Evolutionary conservation across 169 alveolate genomes (phyloP).

Genomic region (Cryptosporidium baileyi): DNA sequence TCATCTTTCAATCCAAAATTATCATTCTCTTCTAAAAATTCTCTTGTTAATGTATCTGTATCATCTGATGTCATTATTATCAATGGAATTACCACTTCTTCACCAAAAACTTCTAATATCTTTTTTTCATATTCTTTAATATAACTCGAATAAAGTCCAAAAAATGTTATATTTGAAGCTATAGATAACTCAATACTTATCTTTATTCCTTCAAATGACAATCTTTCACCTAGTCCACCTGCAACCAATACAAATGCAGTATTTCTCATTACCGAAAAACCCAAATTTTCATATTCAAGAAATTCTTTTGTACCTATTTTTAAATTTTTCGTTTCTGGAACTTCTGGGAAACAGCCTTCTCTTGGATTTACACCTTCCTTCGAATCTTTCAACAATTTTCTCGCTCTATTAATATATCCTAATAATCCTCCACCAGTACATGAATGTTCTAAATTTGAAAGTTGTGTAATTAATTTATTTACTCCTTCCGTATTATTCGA

Average conservation of each 20-base stretch:
- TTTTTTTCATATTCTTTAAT: constrained; percentile 81
- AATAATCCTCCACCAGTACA: constrained; percentile 85
- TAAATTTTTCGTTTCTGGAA: constrained; percentile 78
- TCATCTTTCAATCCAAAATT: constrained; percentile 84
- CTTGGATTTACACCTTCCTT: constrained; percentile 86
- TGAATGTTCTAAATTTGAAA: constrained; percentile 75
- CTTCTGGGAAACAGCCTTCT: constrained; percentile 82
- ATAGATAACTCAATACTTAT: constrained; percentile 86
- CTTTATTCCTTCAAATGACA: constrained; percentile 90
- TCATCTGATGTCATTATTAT: constrained; percentile 94
- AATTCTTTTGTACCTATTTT: constrained; percentile 76
- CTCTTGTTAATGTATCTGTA: constrained; percentile 85
- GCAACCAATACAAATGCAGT: constrained; percentile 93
- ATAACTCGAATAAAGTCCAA: constrained; percentile 82
- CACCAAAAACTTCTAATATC: constrained; percentile 72
- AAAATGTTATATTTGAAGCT: constrained; percentile 78
- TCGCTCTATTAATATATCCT: constrained; percentile 86
- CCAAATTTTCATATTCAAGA: constrained; percentile 82
- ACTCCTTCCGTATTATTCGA: constrained; percentile 31
- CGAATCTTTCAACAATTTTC: constrained; percentile 79
- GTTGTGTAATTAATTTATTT: constrained; percentile 69
- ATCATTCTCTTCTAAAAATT: constrained; percentile 78
- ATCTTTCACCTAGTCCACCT: constrained; percentile 95
- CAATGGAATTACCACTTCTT: constrained; percentile 78
- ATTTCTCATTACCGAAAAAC: constrained; percentile 78